These are phyloP conservation scores for Malus hybrid DNA, from an alignment of 331 rosid species.

Conservation along the genomic window DNA sequence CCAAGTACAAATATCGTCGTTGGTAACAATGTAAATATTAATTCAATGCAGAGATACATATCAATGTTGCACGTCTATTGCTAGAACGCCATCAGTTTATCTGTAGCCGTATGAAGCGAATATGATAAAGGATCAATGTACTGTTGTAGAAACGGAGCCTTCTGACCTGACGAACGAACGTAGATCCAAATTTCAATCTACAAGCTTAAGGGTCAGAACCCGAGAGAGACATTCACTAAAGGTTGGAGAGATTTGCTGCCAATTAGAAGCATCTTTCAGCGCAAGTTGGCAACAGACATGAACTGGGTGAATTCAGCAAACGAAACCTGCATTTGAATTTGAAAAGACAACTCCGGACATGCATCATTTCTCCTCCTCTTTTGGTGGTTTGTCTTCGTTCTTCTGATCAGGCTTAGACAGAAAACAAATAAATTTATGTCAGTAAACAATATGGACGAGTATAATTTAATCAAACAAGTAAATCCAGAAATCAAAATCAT, in stretches of 20 bases:
- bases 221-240: not conserved
- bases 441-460: constrained; percentile 1
- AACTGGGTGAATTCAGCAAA: constrained; percentile 1
- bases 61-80: not conserved
- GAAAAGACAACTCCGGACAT: not conserved
- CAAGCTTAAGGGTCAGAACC: constrained; percentile 3
- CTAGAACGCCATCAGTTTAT: not conserved
- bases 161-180: constrained; percentile 7
- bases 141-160: not conserved
- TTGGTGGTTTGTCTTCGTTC: constrained; percentile 60
- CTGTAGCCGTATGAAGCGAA: constrained; percentile 2
- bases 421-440: not conserved
- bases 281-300: not conserved
- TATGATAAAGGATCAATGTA: constrained; percentile 7
- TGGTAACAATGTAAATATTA: not conserved
- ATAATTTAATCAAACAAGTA: not conserved
- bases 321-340: constrained; percentile 10
- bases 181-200: constrained; percentile 6
- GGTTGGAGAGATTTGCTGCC: not conserved
- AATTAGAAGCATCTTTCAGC: constrained; percentile 4
- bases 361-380: constrained; percentile 50
- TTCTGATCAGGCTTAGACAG: constrained; percentile 41
- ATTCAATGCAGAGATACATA: constrained; percentile 17
- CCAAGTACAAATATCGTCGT: not conserved
- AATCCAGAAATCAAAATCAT: not conserved